Evolutionary conservation across 2,329 filamentous ascomycete genomes (phyloP).

Genomic region (Coleophoma cylindrospora): DNA sequence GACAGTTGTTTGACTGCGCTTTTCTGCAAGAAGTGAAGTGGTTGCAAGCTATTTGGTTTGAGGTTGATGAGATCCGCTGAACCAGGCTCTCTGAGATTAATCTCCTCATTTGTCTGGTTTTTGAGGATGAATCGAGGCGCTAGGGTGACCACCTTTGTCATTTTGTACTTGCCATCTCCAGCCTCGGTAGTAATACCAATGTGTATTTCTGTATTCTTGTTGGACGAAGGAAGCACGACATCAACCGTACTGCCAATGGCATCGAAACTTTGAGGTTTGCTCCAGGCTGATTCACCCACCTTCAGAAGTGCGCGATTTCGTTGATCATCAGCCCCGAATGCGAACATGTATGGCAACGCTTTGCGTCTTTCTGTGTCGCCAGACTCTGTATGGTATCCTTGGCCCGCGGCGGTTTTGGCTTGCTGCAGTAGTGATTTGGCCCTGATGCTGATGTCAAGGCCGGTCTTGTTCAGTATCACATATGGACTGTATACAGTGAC

Average conservation of each 20-base stretch:
- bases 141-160: slow-evolving; percentile 92
- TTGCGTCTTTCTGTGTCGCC: slow-evolving; percentile 56
- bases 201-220: slow-evolving; percentile 75
- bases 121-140: slow-evolving; percentile 90
- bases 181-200: slow-evolving; percentile 84
- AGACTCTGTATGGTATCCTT: slow-evolving; percentile 52
- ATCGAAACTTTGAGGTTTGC: slow-evolving; percentile 96
- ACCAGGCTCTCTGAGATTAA: slow-evolving; percentile 86
- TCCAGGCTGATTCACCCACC: slow-evolving; percentile 89
- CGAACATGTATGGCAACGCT: slow-evolving; percentile 92
- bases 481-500: slow-evolving; percentile 95
- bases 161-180: slow-evolving; percentile 94
- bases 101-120: slow-evolving; percentile 84
- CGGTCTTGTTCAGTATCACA: slow-evolving; percentile 91
- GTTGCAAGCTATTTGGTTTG: slow-evolving; percentile 72
- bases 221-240: slow-evolving; percentile 71
- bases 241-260: slow-evolving; percentile 92
- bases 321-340: slow-evolving; percentile 80
- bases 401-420: slow-evolving; percentile 77
- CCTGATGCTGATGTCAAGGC: slow-evolving; percentile 79
- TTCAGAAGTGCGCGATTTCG: slow-evolving; percentile 87
- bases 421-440: slow-evolving; percentile 86
- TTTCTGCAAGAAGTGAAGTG: slow-evolving; percentile 85
- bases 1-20: slow-evolving; percentile 82
- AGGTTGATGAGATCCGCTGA: slow-evolving; percentile 81